A percentile compares a stretch with the other conserved stretches of the same genome.
Evolutionary conservation across 768 basidiomycete genomes (phyloP).

Genomic region (Amanita thiersii): DNA sequence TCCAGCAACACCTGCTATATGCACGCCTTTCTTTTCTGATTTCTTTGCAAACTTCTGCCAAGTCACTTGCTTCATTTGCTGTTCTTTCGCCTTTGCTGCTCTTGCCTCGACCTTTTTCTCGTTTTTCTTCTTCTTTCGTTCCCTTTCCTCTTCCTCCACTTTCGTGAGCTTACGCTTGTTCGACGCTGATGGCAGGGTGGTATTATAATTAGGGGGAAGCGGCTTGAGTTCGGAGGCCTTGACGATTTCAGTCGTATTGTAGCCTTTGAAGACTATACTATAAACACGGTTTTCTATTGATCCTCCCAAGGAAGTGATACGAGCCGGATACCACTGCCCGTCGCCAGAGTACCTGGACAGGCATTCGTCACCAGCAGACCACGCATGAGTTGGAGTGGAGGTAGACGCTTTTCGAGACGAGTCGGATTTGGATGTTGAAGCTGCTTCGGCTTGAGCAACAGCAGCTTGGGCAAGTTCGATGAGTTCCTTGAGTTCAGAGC

Average conservation of each 20-base stretch:
- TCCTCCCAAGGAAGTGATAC: slow-evolving; percentile 79
- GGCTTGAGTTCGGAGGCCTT: slow-evolving; percentile 64
- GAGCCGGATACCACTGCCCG: slow-evolving; percentile 81
- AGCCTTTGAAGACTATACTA: slow-evolving; percentile 86
- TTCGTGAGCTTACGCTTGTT: slow-evolving; percentile 75
- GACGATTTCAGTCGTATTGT: slow-evolving; percentile 85
- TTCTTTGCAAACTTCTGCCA: slow-evolving; percentile 98
- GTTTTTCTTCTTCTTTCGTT: slow-evolving; percentile 89
- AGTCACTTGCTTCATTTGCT: slow-evolving; percentile 70
- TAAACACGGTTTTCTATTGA: slow-evolving; percentile 77
- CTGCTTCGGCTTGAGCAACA: slow-evolving; percentile 57
- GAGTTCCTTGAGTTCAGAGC: slow-evolving; percentile 74
- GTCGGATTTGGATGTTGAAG: slow-evolving; percentile 53
- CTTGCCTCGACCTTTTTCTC: slow-evolving; percentile 85
- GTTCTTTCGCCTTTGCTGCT: slow-evolving; percentile 85
- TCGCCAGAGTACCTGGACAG: slow-evolving; percentile 82
- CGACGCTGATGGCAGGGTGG: slow-evolving; percentile 30
- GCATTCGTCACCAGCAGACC: slow-evolving; percentile 80
- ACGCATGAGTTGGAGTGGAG: slow-evolving; percentile 44
- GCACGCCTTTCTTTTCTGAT: slow-evolving; percentile 85
- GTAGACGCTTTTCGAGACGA: slow-evolving; percentile 45
- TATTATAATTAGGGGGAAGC: slow-evolving; percentile 51
- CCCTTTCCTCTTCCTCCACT: slow-evolving; percentile 81
- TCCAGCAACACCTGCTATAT: slow-evolving; percentile 82
- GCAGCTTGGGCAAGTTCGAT: slow-evolving; percentile 73